A percentile compares a stretch with the other conserved stretches of the same genome.
Evolutionary conservation across 768 basidiomycete genomes (phyloP).

Genomic region (Pleurotus tuoliensis): DNA sequence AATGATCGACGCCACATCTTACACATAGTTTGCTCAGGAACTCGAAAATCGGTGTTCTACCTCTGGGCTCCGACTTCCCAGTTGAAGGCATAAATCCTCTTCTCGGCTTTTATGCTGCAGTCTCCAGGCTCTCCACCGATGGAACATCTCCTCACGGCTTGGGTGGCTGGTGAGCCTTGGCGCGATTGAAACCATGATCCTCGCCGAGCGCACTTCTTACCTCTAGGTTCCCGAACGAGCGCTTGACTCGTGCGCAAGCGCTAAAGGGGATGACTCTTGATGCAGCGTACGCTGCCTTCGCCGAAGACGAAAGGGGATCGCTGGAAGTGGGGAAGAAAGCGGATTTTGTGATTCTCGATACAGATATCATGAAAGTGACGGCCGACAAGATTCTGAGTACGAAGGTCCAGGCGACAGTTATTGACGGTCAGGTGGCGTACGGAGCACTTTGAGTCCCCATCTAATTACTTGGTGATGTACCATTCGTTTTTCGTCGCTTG

Average conservation of each 20-base stretch:
- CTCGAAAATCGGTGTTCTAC: conserved; percentile 54
- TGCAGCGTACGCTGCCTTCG: conserved; percentile 84
- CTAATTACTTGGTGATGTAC: too few species aligned
- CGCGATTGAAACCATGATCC: background rate
- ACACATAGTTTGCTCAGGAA: conserved; percentile 26
- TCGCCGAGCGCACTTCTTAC: conserved; percentile 4
- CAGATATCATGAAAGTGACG: conserved; percentile 69
- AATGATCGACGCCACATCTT: background rate
- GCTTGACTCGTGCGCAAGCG: conserved; percentile 77
- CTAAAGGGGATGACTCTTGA: conserved; percentile 90
- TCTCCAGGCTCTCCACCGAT: conserved; percentile 62
- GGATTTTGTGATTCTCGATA: conserved; percentile 82
- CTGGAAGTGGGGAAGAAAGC: conserved; percentile 77
- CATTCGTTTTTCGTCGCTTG: too few species aligned
- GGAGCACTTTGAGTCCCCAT: conserved; percentile 26
- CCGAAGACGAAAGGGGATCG: conserved; percentile 68
- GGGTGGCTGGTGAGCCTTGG: conserved; percentile 66
- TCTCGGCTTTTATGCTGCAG: conserved; percentile 85
- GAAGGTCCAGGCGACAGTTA: conserved; percentile 55
- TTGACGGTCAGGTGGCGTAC: conserved; percentile 57
- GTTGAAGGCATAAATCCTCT: conserved; percentile 89
- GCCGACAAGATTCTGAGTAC: conserved; percentile 49
- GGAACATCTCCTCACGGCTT: conserved; percentile 81
- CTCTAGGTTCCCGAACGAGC: conserved; percentile 70
- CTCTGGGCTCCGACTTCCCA: conserved; percentile 93